Base-by-base conservation (phyloP, 176 grass and related monocot genomes). In the Eragrostis curvula region DNA sequence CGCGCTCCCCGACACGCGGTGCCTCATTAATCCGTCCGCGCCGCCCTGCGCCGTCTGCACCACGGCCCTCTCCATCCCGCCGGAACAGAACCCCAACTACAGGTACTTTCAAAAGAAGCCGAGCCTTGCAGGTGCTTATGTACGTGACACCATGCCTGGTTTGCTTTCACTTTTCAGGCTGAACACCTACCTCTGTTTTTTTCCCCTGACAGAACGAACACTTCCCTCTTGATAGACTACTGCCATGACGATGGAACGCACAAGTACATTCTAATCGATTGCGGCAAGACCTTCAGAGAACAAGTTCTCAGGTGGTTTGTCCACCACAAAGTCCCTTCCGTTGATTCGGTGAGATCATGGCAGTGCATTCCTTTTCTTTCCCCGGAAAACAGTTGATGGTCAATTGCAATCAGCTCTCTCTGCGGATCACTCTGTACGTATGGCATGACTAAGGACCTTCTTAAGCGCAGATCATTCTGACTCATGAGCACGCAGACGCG, bases 401-500 rank as follows among this genome's bases (percentile, higher is more conserved):
- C 27, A 63, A 12, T 63, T 30, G 16, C 16, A 62, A 62, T 29
- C 25, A 29, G 0, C n/a, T 51, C 6, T 18, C 50, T 21, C 0
- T 12, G 24, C 9, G 17, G 8, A 40, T 49, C 20, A 53, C 7
- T 66, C 30, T 30, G 17, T 32, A 29, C 12, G 13, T 27, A 43
- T 21, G 41, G 21, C 48, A 59, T 39, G 15, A 40, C 27, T 67
- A 49, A 73, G 5, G 64, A 29, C 39, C 1, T 70, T 44, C 29
- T 46, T 2, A 29, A 40, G 16, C 84, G 86, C 90, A 98, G 96
- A 91, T 98, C 71, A 95, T 98, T 86, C 87, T 98, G 52, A 98
- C 96, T 16, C 96, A 95, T 86, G 96, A 98, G 43, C 96, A 98
- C 63, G 92, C 92, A 0, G 96, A 98, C 55, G 96, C 96, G 63